A percentile compares a stretch with the other conserved stretches of the same genome.
Conservation (phyloP, 106 monocot genomes). For the Platanthera zijinensis region DNA sequence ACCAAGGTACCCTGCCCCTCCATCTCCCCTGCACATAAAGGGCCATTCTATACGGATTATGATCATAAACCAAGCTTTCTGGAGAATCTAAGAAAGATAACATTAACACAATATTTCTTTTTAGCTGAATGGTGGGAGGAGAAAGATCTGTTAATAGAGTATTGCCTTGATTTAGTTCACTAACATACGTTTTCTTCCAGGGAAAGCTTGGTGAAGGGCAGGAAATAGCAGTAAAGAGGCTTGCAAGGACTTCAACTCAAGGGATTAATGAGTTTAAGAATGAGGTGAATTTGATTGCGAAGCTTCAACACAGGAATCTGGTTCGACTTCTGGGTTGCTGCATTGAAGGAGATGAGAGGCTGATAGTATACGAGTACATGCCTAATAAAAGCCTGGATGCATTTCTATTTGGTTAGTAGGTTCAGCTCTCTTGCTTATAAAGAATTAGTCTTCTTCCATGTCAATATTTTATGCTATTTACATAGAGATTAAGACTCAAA, state of each 20-base stretch:
- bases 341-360: constrained; percentile 12
- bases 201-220: too few relatives aligned
- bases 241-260: background rate
- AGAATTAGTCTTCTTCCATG: constrained; percentile 8
- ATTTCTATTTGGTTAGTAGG: constrained; percentile 30
- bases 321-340: constrained; percentile 15
- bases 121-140: background rate
- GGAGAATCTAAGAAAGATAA: too few relatives aligned
- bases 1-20: too few relatives aligned
- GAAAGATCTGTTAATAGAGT: background rate
- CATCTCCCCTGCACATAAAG: background rate
- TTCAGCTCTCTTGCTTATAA: constrained; percentile 42
- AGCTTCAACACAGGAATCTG: constrained; percentile 18
- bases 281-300: constrained; percentile 15
- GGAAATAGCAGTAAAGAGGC: background rate
- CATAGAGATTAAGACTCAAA: too few relatives aligned
- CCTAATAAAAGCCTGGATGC: background rate
- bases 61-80: background rate
- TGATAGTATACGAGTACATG: background rate
- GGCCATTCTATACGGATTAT: background rate
- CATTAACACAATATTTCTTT: background rate
- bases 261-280: constrained; percentile 10
- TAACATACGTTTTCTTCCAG: too few relatives aligned
- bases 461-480: too few relatives aligned
- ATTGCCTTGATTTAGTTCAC: background rate